Evolutionary conservation across 495 filamentous ascomycete species (phyloP).

Genomic region (Viridothelium virens): DNA sequence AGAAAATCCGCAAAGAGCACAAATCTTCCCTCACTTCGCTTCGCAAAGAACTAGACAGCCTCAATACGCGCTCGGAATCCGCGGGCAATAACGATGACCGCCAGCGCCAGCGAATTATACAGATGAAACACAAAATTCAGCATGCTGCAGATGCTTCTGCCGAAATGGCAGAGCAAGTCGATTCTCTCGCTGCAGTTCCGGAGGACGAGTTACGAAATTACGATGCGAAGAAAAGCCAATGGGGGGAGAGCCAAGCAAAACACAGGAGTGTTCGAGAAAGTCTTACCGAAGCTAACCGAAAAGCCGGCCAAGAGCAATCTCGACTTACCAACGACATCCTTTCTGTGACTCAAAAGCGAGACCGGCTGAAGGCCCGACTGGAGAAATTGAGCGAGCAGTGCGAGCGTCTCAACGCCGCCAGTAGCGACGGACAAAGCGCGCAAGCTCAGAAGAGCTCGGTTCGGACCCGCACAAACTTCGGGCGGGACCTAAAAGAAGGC

Average conservation of each 20-base stretch:
- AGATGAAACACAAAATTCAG: constrained; percentile 68
- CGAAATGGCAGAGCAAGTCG: constrained; percentile 55
- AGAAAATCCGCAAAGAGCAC: constrained; percentile 70
- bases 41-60: constrained; percentile 73
- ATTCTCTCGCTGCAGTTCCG: constrained; percentile 58
- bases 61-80: constrained; percentile 56
- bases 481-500: constrained; percentile 5
- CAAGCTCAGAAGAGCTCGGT: constrained; percentile 19
- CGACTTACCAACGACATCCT: constrained; percentile 58
- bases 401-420: constrained; percentile 63
- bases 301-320: constrained; percentile 56
- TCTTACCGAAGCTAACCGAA: constrained; percentile 55
- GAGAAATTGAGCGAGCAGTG: constrained; percentile 71
- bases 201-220: constrained; percentile 57
- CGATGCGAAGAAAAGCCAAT: constrained; percentile 51
- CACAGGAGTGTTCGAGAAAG: constrained; percentile 52
- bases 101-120: constrained; percentile 67
- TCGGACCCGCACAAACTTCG: background rate
- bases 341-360: constrained; percentile 62
- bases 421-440: constrained; percentile 19
- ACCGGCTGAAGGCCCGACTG: constrained; percentile 67
- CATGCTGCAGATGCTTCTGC: constrained; percentile 72
- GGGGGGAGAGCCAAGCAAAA: constrained; percentile 54
- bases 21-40: constrained; percentile 59
- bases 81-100: constrained; percentile 76